A percentile compares a stretch with the other conserved stretches of the same genome.
These are phyloP conservation scores for Cenchrus purpureus DNA, from an alignment of 176 grass and related monocot species.

Conservation along the genomic window DNA sequence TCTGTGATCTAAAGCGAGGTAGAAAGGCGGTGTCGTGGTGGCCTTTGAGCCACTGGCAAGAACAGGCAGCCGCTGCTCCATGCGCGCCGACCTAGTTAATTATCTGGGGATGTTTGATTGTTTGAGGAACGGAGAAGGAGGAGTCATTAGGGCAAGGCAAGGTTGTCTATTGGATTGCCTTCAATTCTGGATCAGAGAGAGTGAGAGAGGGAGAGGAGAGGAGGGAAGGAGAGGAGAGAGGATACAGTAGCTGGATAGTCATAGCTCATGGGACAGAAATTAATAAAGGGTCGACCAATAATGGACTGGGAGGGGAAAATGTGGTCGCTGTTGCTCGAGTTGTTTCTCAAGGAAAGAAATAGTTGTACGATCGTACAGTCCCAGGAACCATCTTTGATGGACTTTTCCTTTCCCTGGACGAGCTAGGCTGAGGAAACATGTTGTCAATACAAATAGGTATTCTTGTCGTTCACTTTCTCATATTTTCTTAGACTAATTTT, in stretches of 20 bases:
- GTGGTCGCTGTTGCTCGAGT: conserved; percentile 33
- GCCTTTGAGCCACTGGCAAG: conserved; percentile 48
- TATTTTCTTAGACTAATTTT: background rate
- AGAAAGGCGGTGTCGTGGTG: conserved; percentile 39
- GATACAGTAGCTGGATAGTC: conserved; percentile 33
- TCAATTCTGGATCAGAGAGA: conserved; percentile 27
- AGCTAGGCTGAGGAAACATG: background rate
- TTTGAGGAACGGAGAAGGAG: conserved; percentile 25
- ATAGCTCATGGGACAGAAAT: conserved; percentile 37
- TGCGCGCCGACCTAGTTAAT: conserved; percentile 37
- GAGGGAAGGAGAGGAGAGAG: background rate
- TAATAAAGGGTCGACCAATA: conserved; percentile 35
- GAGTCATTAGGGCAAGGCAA: conserved; percentile 40
- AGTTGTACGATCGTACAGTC: background rate
- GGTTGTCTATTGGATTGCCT: conserved; percentile 24
- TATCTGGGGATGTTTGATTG: conserved; percentile 36
- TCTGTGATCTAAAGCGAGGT: conserved; percentile 38
- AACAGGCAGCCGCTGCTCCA: conserved; percentile 59
- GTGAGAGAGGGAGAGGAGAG: background rate
- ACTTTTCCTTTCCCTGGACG: background rate
- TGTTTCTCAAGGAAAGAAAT: conserved; percentile 25
- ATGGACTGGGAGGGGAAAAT: conserved; percentile 40
- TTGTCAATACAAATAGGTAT: too few species aligned
- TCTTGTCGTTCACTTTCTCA: too few species aligned
- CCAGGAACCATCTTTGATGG: background rate